Evolutionary conservation across 768 basidiomycete species (phyloP).

Genomic region (Hygrophorus pudorinus): DNA sequence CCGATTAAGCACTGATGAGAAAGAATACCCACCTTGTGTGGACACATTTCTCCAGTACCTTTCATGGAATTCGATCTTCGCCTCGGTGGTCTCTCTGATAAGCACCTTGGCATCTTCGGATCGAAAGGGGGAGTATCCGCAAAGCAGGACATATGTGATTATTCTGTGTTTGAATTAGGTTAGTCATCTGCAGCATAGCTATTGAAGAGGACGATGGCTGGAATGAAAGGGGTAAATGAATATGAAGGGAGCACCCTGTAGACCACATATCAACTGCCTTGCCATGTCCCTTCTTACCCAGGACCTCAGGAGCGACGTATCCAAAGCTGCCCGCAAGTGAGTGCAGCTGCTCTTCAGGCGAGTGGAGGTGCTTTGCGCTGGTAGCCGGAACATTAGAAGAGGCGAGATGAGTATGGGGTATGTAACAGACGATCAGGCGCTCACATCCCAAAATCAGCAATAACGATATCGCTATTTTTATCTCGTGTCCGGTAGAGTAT

Average conservation of each 20-base stretch:
- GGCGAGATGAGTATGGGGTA: neutral
- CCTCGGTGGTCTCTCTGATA: constrained; percentile 75
- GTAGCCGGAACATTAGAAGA: neutral
- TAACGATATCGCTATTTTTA: constrained; percentile 76
- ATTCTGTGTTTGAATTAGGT: constrained; percentile 36
- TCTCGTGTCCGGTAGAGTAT: constrained; percentile 83
- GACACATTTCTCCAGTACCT: constrained; percentile 92
- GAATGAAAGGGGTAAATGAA: too few relatives aligned
- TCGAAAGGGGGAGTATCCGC: constrained; percentile 93
- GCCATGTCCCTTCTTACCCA: constrained; percentile 75
- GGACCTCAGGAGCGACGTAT: constrained; percentile 86
- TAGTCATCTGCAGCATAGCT: neutral
- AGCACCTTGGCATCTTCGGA: constrained; percentile 70
- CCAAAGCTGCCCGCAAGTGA: constrained; percentile 76
- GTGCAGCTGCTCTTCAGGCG: constrained; percentile 58
- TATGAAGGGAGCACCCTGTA: constrained; percentile 79
- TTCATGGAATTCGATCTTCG: constrained; percentile 85
- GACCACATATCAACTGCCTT: constrained; percentile 94
- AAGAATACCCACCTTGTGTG: constrained; percentile 53
- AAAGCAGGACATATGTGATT: constrained; percentile 90
- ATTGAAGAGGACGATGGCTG: constrained; percentile 3
- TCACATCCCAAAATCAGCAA: constrained; percentile 96
- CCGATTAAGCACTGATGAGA: too few relatives aligned
- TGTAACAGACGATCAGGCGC: constrained; percentile 16
- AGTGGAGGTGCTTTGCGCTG: constrained; percentile 77